These are phyloP conservation scores for Alternaria ethzedia DNA, from an alignment of 2,329 filamentous ascomycete species.

Conservation along the genomic window DNA sequence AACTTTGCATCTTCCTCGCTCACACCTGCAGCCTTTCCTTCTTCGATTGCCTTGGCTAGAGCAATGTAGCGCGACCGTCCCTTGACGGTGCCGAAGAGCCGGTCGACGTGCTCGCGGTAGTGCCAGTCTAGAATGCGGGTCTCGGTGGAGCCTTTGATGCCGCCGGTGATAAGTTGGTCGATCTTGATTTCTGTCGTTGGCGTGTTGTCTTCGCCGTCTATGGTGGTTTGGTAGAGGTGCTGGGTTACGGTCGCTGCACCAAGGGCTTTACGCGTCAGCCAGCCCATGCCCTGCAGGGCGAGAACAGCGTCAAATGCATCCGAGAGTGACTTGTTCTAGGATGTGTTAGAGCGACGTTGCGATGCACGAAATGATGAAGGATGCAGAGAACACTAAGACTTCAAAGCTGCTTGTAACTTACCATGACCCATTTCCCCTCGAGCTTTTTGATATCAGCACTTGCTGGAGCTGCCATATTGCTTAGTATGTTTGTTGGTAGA, in stretches of 20 bases:
- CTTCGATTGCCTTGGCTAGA: constrained; percentile 31
- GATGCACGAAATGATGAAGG: neutral
- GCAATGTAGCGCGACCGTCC: constrained; percentile 64
- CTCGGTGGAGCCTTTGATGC: constrained; percentile 71
- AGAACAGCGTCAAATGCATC: constrained; percentile 73
- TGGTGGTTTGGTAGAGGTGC: constrained; percentile 52
- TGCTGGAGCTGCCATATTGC: constrained; percentile 48
- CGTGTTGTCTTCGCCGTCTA: constrained; percentile 26
- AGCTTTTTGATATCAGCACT: constrained; percentile 43
- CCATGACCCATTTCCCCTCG: constrained; percentile 49
- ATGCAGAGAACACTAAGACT: neutral
- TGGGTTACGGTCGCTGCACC: constrained; percentile 72
- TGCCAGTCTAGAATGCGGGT: constrained; percentile 63
- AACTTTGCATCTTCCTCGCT: constrained; percentile 32
- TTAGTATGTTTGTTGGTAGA: neutral
- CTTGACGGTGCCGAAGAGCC: constrained; percentile 76
- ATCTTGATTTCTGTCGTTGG: constrained; percentile 68
- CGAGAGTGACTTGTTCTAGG: constrained; percentile 76
- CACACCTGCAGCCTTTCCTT: constrained; percentile 26
- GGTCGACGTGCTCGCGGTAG: constrained; percentile 73
- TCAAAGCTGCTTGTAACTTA: constrained; percentile 15
- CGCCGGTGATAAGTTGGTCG: constrained; percentile 73
- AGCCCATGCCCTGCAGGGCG: constrained; percentile 63
- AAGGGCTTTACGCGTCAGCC: constrained; percentile 75
- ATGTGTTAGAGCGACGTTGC: neutral